Conservation (phyloP, 306 rosid species). For the Acacia melanoxylon region DNA sequence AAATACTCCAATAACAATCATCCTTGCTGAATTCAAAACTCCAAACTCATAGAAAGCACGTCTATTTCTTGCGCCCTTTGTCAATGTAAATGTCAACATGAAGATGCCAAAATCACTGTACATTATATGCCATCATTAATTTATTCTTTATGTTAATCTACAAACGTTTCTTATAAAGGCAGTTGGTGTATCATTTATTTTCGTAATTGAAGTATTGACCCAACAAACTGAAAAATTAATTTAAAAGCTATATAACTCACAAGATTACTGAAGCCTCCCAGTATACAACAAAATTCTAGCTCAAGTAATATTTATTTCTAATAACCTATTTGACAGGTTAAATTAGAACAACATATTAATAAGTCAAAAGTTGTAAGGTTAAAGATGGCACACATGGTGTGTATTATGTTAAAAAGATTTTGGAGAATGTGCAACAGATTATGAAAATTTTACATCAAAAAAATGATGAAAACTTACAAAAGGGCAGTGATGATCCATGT, state of each 20-base stretch:
- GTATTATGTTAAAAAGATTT: neutral
- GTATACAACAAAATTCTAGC: conserved; percentile 5
- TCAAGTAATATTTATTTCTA: neutral
- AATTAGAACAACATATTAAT: neutral
- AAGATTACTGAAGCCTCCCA: neutral
- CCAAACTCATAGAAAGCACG: neutral
- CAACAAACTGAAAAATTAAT: neutral
- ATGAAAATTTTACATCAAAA: conserved; percentile 10
- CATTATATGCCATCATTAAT: conserved; percentile 1
- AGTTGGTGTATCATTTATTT: neutral
- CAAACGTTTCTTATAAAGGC: neutral
- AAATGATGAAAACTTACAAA: conserved; percentile 68
- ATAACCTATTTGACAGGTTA: neutral
- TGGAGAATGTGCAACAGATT: neutral
- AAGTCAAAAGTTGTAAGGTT: neutral
- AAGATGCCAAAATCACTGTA: neutral
- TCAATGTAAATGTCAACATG: neutral
- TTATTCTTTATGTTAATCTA: neutral
- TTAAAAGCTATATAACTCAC: neutral
- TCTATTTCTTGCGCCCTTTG: neutral
- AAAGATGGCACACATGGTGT: conserved; percentile 11
- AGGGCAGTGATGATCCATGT: conserved; percentile 99
- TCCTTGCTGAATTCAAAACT: neutral
- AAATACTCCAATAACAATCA: neutral
- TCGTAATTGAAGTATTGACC: neutral